Evolutionary conservation across 805 yeast genomes (phyloP), one percentile per base, ranked within the genome.

Genomic region (Debaryomyces hansenii): DNA sequence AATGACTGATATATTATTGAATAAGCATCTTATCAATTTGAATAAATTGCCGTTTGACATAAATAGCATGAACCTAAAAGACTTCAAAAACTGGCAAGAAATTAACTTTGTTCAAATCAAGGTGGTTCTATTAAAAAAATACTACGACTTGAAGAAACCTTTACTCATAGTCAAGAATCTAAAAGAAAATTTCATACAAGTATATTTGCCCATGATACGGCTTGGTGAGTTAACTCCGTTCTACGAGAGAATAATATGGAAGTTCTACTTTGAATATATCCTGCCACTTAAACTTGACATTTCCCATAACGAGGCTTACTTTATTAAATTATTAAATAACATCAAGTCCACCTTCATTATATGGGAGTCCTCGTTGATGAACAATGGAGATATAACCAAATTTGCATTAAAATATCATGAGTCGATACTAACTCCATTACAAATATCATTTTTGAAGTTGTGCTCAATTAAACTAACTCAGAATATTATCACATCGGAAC

Each of bases 201-300:
- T 44, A 27, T 69, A 65, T 42, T 47, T 54, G 15, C 67, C 69
- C 1, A 47, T 56, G 20, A 63, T 71, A 14, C 18, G 49, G 20
- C 43, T 46, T 1, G 45, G 51, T 10, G 43, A 52, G 33, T 54
- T 71, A 12, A 47, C 64, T 20, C 68, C 71, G 11, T 70, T 69
- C 42, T 70, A 70, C 54, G 76, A 72, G 51, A 48, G 76, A 20
- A 66, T 70, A 1, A 59, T 70, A 10, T 72, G 77, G 77, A 67
- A 67, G 47, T 72, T 67, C 50, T 59, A 66, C 47, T 68, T 69
- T 45, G 72, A 70, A 36, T 70, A 67, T 47, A 48, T 60, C 37
- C 52, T 45, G 36, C 44, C 31, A 16, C 27, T 40, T 11, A 18
- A 18, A 18, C 16, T 31, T 31, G 51, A 47, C 4, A 20, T 31